Conservation (phyloP, 73 alveolate genomes). For the Paramecium octaurelia region DNA sequence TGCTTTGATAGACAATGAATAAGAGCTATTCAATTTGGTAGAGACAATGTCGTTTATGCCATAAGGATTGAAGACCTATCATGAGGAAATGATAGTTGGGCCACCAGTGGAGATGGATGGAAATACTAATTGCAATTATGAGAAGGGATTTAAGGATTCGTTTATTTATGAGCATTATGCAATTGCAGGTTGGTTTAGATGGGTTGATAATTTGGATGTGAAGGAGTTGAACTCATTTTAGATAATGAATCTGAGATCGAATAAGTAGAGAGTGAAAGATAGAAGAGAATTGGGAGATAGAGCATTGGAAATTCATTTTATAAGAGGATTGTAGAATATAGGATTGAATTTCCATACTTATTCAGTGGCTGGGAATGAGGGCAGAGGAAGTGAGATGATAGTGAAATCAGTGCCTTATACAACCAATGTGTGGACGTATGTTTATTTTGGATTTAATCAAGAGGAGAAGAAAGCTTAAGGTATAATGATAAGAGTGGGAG, state of each 20-base stretch:
- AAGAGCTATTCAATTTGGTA: not conserved
- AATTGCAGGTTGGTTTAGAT: slow-evolving; percentile 44
- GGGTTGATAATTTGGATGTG: slow-evolving; percentile 32
- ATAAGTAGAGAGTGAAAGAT: not conserved
- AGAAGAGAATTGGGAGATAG: slow-evolving; percentile 45
- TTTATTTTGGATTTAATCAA: slow-evolving; percentile 25
- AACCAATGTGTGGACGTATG: not conserved
- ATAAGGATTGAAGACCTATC: not conserved
- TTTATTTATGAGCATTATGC: slow-evolving; percentile 7
- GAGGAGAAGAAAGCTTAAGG: not conserved
- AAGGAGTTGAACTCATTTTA: slow-evolving; percentile 19
- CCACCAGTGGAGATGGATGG: not conserved
- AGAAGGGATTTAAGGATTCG: not conserved
- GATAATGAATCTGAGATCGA: slow-evolving; percentile 25
- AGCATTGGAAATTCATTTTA: slow-evolving; percentile 24
- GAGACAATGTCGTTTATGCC: slow-evolving; percentile 15
- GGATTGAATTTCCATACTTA: slow-evolving; percentile 27
- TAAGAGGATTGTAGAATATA: not conserved
- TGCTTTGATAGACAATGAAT: not conserved
- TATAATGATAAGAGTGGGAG: not conserved
- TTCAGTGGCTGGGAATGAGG: not conserved
- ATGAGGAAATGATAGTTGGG: not conserved
- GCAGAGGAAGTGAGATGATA: not conserved
- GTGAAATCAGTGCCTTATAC: not conserved
- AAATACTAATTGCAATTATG: not conserved